These are phyloP conservation scores for Cercophora newfieldiana DNA, from an alignment of 495 filamentous ascomycete genomes.

Conservation along the genomic window DNA sequence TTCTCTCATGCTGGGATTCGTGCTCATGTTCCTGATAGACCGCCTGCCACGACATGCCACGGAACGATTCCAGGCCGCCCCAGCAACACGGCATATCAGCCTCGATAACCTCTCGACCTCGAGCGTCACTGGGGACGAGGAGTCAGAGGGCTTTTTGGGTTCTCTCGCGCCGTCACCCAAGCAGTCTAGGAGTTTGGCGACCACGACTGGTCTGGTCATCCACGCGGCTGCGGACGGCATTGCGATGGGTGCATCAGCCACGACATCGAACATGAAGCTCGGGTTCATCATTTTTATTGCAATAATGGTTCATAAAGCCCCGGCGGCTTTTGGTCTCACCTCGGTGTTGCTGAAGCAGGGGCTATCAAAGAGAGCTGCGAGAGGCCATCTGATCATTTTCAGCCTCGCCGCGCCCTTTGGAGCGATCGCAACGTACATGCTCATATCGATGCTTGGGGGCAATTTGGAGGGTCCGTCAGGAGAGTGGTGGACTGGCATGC, in stretches of 20 bases:
- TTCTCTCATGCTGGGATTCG: constrained; percentile 83
- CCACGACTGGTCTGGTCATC: constrained; percentile 91
- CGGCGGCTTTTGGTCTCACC: constrained; percentile 92
- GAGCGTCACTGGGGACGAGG: constrained; percentile 42
- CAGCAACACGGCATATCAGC: constrained; percentile 68
- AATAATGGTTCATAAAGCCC: constrained; percentile 96
- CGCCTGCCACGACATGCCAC: constrained; percentile 73
- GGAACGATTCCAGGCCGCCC: constrained; percentile 52
- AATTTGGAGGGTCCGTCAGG: constrained; percentile 43
- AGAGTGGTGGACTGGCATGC: constrained; percentile 87
- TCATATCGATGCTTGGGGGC: constrained; percentile 71
- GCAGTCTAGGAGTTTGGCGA: constrained; percentile 60
- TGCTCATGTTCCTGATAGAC: constrained; percentile 96
- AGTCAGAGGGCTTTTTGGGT: constrained; percentile 54
- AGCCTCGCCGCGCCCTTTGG: constrained; percentile 87
- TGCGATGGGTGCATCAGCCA: constrained; percentile 84
- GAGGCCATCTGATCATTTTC: constrained; percentile 86
- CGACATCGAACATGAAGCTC: constrained; percentile 67
- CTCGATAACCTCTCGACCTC: constrained; percentile 70
- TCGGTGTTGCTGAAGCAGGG: constrained; percentile 87
- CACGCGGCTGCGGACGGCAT: constrained; percentile 97
- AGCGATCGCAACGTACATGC: constrained; percentile 76
- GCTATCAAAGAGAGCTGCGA: constrained; percentile 77
- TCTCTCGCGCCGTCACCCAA: constrained; percentile 51
- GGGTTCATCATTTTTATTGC: constrained; percentile 90